Evolutionary conservation across 2,329 filamentous ascomycete genomes (phyloP).

Genomic region (Colletotrichum gigasporum): DNA sequence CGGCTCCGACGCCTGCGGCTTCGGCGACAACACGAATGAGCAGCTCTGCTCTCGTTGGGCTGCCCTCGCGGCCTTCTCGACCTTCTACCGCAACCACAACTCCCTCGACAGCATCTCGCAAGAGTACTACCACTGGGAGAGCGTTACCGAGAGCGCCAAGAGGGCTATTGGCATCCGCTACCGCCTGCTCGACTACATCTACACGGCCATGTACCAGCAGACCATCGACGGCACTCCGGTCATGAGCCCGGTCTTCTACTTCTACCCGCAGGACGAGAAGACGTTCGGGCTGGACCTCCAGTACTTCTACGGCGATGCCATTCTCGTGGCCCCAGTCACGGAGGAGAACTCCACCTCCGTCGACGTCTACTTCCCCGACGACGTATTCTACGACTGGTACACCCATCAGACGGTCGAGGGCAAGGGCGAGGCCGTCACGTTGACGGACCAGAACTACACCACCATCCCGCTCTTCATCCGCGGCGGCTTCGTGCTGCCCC

Average conservation of each 20-base stretch:
- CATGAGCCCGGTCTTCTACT: conserved; percentile 76
- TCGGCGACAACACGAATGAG: conserved; percentile 69
- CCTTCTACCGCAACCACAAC: conserved; percentile 79
- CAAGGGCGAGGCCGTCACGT: conserved; percentile 12
- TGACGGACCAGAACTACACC: conserved; percentile 49
- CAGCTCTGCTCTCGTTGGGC: conserved; percentile 76
- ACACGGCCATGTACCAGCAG: conserved; percentile 74
- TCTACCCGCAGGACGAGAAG: conserved; percentile 65
- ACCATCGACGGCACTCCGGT: conserved; percentile 69
- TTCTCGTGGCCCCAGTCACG: conserved; percentile 60
- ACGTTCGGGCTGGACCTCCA: conserved; percentile 58
- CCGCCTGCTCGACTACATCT: conserved; percentile 82
- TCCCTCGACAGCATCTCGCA: conserved; percentile 55
- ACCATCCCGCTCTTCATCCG: conserved; percentile 75
- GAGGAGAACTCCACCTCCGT: conserved; percentile 54
- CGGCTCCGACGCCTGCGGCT: conserved; percentile 82
- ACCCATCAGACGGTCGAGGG: conserved; percentile 46
- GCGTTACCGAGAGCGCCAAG: conserved; percentile 70
- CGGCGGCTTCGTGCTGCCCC: conserved; percentile 71
- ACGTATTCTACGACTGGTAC: conserved; percentile 63
- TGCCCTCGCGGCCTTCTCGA: conserved; percentile 73
- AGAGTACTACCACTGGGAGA: conserved; percentile 76
- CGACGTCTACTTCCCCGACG: conserved; percentile 58
- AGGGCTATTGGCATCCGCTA: conserved; percentile 79
- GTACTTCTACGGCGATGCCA: conserved; percentile 58